Evolutionary conservation across 208 protist species (phyloP).

Genomic region (Trichomonas gallinae): DNA sequence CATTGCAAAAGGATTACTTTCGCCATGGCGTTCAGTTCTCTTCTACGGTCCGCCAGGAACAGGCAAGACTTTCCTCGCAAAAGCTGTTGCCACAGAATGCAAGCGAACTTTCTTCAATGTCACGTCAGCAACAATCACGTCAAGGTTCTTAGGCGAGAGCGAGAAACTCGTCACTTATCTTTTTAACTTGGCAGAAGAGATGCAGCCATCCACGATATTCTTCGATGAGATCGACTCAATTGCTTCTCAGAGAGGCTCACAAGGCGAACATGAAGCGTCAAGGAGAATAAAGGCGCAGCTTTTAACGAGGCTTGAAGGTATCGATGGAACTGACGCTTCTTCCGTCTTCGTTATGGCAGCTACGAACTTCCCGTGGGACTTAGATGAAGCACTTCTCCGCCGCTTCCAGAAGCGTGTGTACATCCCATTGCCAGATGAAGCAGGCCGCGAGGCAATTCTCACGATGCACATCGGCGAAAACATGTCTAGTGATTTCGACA

Average conservation of each 20-base stretch:
- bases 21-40: slow-evolving; percentile 30
- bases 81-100: slow-evolving; percentile 54
- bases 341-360: slow-evolving; percentile 38
- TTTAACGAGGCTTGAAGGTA: slow-evolving; percentile 41
- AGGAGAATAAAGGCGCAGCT: slow-evolving; percentile 43
- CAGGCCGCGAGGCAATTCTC: slow-evolving; percentile 10
- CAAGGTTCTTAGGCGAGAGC: slow-evolving; percentile 57
- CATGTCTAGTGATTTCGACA: slow-evolving; percentile 35
- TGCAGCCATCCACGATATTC: slow-evolving; percentile 61
- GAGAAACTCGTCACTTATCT: slow-evolving; percentile 61
- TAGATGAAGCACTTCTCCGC: slow-evolving; percentile 40
- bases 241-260: slow-evolving; percentile 12
- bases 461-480: neutral
- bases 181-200: slow-evolving; percentile 54
- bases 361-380: slow-evolving; percentile 43
- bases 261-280: slow-evolving; percentile 34
- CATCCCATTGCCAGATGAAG: slow-evolving; percentile 39
- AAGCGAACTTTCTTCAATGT: slow-evolving; percentile 59
- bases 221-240: slow-evolving; percentile 55
- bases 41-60: slow-evolving; percentile 37
- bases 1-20: slow-evolving; percentile 36
- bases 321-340: neutral
- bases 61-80: slow-evolving; percentile 55
- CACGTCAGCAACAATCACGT: slow-evolving; percentile 55
- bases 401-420: slow-evolving; percentile 42